Conservation (phyloP, 768 basidiomycete genomes). For the Hygrocybe punicea region DNA sequence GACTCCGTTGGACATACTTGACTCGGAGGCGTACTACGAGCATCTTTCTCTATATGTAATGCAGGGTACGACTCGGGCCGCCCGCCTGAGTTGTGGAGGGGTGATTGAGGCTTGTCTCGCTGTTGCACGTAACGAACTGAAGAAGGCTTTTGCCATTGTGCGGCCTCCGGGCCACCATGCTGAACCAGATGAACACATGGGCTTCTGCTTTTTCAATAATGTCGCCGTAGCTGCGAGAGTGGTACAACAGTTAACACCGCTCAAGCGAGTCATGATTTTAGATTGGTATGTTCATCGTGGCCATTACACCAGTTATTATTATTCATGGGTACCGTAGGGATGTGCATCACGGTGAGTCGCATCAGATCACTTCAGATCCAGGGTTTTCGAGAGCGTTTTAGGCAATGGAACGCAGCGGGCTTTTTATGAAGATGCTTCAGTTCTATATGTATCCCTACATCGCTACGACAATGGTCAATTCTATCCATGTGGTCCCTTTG, state of each 20-base stretch:
- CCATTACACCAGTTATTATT: not conserved
- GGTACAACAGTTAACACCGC: conserved; percentile 61
- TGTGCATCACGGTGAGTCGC: conserved; percentile 78
- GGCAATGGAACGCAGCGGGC: conserved; percentile 97
- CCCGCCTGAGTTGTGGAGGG: conserved; percentile 88
- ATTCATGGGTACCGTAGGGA: conserved; percentile 57
- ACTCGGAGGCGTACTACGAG: conserved; percentile 82
- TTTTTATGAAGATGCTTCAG: conserved; percentile 87
- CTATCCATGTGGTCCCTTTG: conserved; percentile 92
- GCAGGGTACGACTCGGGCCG: conserved; percentile 77
- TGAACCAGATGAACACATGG: conserved; percentile 97
- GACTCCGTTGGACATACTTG: conserved; percentile 67
- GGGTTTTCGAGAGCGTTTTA: conserved; percentile 28
- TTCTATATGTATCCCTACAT: conserved; percentile 93
- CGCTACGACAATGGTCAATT: conserved; percentile 89
- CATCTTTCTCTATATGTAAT: conserved; percentile 90
- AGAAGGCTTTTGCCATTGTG: conserved; percentile 92
- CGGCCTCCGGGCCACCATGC: conserved; percentile 98
- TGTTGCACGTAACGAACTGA: conserved; percentile 74
- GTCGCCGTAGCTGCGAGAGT: conserved; percentile 89
- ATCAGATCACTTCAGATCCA: not conserved
- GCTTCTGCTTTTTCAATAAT: conserved; percentile 99
- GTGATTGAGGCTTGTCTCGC: conserved; percentile 87
- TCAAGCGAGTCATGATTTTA: conserved; percentile 84
- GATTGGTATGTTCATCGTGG: conserved; percentile 70